Percentiles rank a stretch among this genome's conserved stretches.
phyloP scores from a whole-genome alignment of 2,329 filamentous ascomycete genomes.

The Aspergillus versicolor region DNA sequence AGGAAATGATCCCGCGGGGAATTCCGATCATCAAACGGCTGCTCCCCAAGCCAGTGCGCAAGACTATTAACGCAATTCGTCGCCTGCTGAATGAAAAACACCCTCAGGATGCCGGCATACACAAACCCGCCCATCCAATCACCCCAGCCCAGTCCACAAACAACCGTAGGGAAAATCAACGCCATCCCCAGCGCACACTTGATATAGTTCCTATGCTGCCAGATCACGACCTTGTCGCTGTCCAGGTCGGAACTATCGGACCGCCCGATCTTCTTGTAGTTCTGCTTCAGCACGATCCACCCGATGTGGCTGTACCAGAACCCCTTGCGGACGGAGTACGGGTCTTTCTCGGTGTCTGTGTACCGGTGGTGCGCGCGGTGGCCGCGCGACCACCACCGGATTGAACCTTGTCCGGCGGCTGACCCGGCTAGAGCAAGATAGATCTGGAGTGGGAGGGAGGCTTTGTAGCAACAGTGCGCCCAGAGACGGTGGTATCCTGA shows the following conservation, averaged over 20 bases:
- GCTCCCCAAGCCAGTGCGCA: constrained; percentile 52
- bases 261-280: constrained; percentile 11
- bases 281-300: constrained; percentile 19
- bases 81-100: constrained; percentile 76
- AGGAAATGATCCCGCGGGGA: constrained; percentile 16
- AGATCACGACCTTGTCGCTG: constrained; percentile 14
- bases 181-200: constrained; percentile 11
- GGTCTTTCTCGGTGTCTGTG: constrained; percentile 18
- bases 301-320: constrained; percentile 17
- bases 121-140: constrained; percentile 18
- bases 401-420: constrained; percentile 14
- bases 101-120: constrained; percentile 68
- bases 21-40: constrained; percentile 17
- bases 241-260: constrained; percentile 15
- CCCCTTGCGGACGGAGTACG: constrained; percentile 15
- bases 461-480: constrained; percentile 17
- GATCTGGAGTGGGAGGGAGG: constrained; percentile 9
- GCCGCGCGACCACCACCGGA: constrained; percentile 13
- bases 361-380: constrained; percentile 21
- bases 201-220: constrained; percentile 19
- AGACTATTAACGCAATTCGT: constrained; percentile 81
- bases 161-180: constrained; percentile 8
- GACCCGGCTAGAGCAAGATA: constrained; percentile 11
- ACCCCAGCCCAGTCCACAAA: constrained; percentile 12
- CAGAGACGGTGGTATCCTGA: constrained; percentile 61